These are phyloP conservation scores for Clitopilus hobsonii DNA, from an alignment of 768 basidiomycete genomes.

Conservation along the genomic window DNA sequence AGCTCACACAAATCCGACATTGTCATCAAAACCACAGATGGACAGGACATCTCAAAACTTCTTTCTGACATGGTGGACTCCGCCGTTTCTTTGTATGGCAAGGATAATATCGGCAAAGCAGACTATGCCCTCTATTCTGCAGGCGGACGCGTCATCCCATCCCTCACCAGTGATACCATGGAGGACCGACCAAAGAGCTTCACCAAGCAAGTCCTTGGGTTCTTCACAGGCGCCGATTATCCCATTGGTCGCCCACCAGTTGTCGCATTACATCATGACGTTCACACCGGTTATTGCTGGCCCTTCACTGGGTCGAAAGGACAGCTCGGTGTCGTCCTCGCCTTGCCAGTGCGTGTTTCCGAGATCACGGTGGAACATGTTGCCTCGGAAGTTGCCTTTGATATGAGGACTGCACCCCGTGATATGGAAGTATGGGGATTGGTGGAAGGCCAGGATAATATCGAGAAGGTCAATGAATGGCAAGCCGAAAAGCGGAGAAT, in stretches of 20 bases:
- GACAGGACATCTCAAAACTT: slow-evolving; percentile 64
- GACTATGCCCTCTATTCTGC: slow-evolving; percentile 86
- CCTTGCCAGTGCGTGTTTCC: slow-evolving; percentile 67
- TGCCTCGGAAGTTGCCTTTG: slow-evolving; percentile 74
- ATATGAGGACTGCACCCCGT: slow-evolving; percentile 75
- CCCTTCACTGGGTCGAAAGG: slow-evolving; percentile 78
- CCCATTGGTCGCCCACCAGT: slow-evolving; percentile 79
- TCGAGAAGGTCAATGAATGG: slow-evolving; percentile 56
- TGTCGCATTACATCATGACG: slow-evolving; percentile 83
- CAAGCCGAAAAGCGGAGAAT: slow-evolving; percentile 35
- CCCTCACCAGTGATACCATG: slow-evolving; percentile 77
- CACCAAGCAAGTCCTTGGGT: slow-evolving; percentile 42
- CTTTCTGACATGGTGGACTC: slow-evolving; percentile 74
- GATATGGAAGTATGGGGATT: slow-evolving; percentile 91
- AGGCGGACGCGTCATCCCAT: slow-evolving; percentile 78
- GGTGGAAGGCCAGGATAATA: slow-evolving; percentile 74
- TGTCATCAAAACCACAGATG: slow-evolving; percentile 70
- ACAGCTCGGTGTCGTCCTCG: slow-evolving; percentile 79
- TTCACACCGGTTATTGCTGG: slow-evolving; percentile 87
- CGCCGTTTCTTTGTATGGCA: slow-evolving; percentile 60
- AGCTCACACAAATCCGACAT: slow-evolving; percentile 36
- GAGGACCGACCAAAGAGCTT: slow-evolving; percentile 55
- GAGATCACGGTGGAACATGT: slow-evolving; percentile 89
- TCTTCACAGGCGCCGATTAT: slow-evolving; percentile 58
- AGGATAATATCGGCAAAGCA: slow-evolving; percentile 75